Evolutionary conservation across 306 rosid species (phyloP).

Genomic region (Quercus agrifolia): DNA sequence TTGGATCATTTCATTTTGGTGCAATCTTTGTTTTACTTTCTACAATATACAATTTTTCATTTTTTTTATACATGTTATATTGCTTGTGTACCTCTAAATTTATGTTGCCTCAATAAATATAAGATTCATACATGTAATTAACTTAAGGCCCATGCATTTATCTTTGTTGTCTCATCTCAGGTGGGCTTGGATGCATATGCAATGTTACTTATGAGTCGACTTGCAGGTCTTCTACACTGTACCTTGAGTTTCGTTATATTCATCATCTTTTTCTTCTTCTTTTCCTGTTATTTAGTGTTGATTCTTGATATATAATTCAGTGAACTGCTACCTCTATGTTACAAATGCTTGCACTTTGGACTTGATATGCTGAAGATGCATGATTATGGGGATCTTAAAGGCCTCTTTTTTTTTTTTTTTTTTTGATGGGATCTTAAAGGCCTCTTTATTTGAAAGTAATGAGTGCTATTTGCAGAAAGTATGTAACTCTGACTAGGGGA

Average conservation of each 20-base stretch:
- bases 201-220: conserved; percentile 59
- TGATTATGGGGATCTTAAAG: background rate
- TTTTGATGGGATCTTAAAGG: background rate
- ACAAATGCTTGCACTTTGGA: background rate
- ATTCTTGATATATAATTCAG: background rate
- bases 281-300: background rate
- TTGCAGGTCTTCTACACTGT: conserved; percentile 67
- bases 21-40: background rate
- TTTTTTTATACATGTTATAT: background rate
- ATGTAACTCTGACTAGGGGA: background rate
- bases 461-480: too few relatives aligned
- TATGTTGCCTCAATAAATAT: background rate
- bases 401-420: background rate
- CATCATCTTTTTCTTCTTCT: conserved; percentile 10
- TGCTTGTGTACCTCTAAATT: background rate
- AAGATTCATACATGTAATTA: background rate
- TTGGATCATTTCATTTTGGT: background rate
- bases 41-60: background rate
- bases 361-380: background rate
- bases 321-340: background rate
- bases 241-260: conserved; percentile 9
- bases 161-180: conserved; percentile 38
- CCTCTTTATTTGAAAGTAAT: background rate
- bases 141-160: background rate
- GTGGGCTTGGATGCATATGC: conserved; percentile 85